These are phyloP conservation scores for Trichocomaceae sp. DNA, from an alignment of 2,329 filamentous ascomycete species.

Conservation along the genomic window DNA sequence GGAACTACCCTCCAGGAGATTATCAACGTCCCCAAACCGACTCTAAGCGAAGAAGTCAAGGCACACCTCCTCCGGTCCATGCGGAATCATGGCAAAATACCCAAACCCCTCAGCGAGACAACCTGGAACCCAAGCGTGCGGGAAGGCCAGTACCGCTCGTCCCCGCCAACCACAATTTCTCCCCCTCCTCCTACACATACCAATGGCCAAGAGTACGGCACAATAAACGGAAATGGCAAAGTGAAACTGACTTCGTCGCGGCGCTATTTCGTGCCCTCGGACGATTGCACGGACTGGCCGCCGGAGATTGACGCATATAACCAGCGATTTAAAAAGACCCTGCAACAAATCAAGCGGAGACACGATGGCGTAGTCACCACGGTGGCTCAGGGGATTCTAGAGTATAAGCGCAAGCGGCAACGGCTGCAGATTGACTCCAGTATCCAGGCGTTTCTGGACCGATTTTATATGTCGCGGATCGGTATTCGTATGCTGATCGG, in stretches of 20 bases:
- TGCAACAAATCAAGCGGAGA: slow-evolving; percentile 89
- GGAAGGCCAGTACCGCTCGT: slow-evolving; percentile 68
- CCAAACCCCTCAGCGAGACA: slow-evolving; percentile 68
- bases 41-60: slow-evolving; percentile 66
- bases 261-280: slow-evolving; percentile 86
- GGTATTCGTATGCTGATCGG: slow-evolving; percentile 99
- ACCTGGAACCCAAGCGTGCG: slow-evolving; percentile 86
- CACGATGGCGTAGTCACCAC: slow-evolving; percentile 98
- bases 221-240: slow-evolving; percentile 39
- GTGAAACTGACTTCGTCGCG: slow-evolving; percentile 44
- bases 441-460: slow-evolving; percentile 94
- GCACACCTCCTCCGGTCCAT: slow-evolving; percentile 60
- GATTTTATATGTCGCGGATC: slow-evolving; percentile 99
- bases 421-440: slow-evolving; percentile 97
- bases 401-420: slow-evolving; percentile 95
- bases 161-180: slow-evolving; percentile 30
- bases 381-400: slow-evolving; percentile 93
- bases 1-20: slow-evolving; percentile 58
- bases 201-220: slow-evolving; percentile 40
- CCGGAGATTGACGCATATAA: slow-evolving; percentile 94
- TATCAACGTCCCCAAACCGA: slow-evolving; percentile 73
- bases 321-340: slow-evolving; percentile 75
- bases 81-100: slow-evolving; percentile 49
- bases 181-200: slow-evolving; percentile 12
- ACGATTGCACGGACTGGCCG: slow-evolving; percentile 84